Evolutionary conservation across 2,329 filamentous ascomycete genomes (phyloP).

Genomic region (Macrophomina pseudophaseolina): DNA sequence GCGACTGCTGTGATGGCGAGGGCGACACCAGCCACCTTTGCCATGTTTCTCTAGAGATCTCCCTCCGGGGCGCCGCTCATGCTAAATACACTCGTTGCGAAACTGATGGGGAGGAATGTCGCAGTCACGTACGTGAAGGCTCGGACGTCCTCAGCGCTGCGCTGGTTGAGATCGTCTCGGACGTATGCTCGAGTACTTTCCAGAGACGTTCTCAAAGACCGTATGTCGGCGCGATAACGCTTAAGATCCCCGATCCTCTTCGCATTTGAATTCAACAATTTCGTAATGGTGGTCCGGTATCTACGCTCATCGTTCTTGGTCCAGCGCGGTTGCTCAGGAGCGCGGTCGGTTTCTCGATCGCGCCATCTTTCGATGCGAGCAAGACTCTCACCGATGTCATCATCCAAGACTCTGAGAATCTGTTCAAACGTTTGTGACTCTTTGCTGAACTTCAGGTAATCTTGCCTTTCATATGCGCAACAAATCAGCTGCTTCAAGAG

Average conservation of each 20-base stretch:
- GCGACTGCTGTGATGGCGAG: too few species aligned
- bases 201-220: constrained; percentile 29
- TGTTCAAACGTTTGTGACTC: constrained; percentile 30
- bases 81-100: constrained; percentile 40
- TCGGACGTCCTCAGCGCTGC: constrained; percentile 36
- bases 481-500: constrained; percentile 26
- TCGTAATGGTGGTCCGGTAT: constrained; percentile 33
- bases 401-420: constrained; percentile 30
- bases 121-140: constrained; percentile 44
- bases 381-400: constrained; percentile 30
- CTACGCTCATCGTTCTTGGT: constrained; percentile 40
- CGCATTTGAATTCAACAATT: constrained; percentile 24
- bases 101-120: constrained; percentile 41
- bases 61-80: constrained; percentile 35
- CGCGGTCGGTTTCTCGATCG: constrained; percentile 34
- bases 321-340: constrained; percentile 38
- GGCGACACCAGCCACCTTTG: too few species aligned
- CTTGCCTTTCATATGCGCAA: background rate
- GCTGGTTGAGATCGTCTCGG: constrained; percentile 30
- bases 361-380: constrained; percentile 35
- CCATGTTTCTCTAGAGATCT: too few species aligned
- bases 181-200: constrained; percentile 30
- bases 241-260: background rate
- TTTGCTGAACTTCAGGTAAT: constrained; percentile 11
- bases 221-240: constrained; percentile 23